Evolutionary conservation across 148 eudicot species (phyloP), one percentile per base, ranked within the genome.

Genomic region (Vaccinium corymbosum): DNA sequence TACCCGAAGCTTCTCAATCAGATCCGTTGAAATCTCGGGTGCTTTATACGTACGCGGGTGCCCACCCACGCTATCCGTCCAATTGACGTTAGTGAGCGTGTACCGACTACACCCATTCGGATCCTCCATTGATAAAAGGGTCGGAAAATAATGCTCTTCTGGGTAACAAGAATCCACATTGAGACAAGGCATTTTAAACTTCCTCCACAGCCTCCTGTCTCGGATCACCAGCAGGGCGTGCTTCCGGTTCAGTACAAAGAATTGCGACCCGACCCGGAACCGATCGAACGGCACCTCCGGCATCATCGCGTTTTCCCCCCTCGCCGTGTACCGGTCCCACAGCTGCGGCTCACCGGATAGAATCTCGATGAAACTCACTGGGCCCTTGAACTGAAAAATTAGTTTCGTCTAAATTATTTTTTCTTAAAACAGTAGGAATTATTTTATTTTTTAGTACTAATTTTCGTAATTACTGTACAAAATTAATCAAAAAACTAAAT

Each of bases 141-240:
- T 92, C 6, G 94, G 89, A 73, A 92, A 92, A 86, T 92, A 92
- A 75, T 92, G 93, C 85, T 92, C 94, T 78, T 92, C 94, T 6
- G 94, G 94, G 81, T 92, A 92, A 83, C 94, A 92, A 3, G 90
- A 87, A 22, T 92, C 87, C 14, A 82, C 49, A 66, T 88, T 88
- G 25, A 89, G 16, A 71, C 94, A 92, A 0, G 94, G 92, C 74
- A 90, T 6, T 70, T 81, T 85, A 35, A 91, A 92, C 68, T 91
- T 92, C 88, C 90, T 85, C 94, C 94, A 92, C 0, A 92, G 72
- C 81, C 76, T 77, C 80, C 89, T 78, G 55, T 92, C 94, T 15
- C 79, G 71, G 75, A 92, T 81, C 46, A 92, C 90, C 83, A 55
- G 78, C 66, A 88, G 27, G 0, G 93, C 90, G 56, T 92, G 94